Conservation (phyloP, 306 rosid genomes). For the Prunus davidiana region DNA sequence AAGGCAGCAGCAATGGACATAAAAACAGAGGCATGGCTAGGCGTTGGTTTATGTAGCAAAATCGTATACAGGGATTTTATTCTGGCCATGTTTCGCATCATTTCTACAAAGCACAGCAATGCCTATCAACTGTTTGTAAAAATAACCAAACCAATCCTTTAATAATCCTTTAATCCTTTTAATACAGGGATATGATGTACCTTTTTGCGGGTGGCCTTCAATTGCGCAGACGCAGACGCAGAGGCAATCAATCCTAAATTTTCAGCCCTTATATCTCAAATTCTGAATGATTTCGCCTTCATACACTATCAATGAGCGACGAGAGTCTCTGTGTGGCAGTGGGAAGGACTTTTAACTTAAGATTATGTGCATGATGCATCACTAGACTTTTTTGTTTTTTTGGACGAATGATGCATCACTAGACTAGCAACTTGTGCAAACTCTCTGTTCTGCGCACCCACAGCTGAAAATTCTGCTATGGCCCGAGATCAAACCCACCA, state of each 20-base stretch:
- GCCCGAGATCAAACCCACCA: not conserved
- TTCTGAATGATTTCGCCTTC: not conserved
- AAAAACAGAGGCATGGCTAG: not conserved
- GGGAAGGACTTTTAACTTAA: not conserved
- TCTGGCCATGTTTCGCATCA: not conserved
- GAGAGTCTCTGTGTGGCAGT: not conserved
- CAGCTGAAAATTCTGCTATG: not conserved
- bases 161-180: too few relatives aligned
- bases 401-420: too few relatives aligned
- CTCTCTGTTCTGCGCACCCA: not conserved
- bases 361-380: too few relatives aligned
- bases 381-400: too few relatives aligned
- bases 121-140: not conserved
- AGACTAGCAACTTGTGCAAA: not conserved
- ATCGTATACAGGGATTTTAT: not conserved
- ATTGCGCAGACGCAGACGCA: not conserved
- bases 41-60: conserved; percentile 1
- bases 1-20: conserved; percentile 28
- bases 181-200: not conserved
- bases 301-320: not conserved
- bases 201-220: not conserved
- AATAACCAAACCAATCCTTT: not conserved
- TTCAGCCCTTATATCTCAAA: not conserved
- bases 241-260: not conserved
- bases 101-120: not conserved